Base-by-base conservation (phyloP, 202 grass and related monocot species). In the Panicum hallii region DNA sequence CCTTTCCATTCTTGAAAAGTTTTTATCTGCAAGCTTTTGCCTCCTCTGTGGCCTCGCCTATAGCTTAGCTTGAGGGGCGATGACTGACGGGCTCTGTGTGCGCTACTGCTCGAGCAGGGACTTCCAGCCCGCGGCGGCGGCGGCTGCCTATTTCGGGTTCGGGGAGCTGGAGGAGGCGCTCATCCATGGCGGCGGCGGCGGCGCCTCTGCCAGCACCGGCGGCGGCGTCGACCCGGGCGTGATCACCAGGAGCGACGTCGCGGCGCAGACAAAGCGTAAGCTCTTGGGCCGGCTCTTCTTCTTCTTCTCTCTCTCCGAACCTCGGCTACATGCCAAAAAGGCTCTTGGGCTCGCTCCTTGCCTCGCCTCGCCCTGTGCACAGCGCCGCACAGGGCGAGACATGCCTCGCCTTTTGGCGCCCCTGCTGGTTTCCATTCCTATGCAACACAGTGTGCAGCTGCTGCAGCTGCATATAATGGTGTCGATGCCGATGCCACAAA, bases 131-230 rank as follows among this genome's bases (percentile, higher is more conserved):
- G 73, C 90, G n/a, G 89, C 87, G n/a, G 87, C 89, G 49, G 91
- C 86, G 9, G 88, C 93, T 58, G 86, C 88, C 79, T 96, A 94
- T 82, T 94, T 92, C 82, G 91, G 91, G 54, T 94, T 94, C 84
- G 91, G 91, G 36, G 93, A 91, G 84, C 44, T 96, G 90, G 97
- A 99, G 90, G 97, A 99, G 88, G 97, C 93, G 44, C 90, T 96
- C 77, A 88, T 96, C 85, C 91, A 96, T 83, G 93, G 93, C 84
- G 84, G 85, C 46, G 67, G 60, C 38, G 53, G 16, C 43, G 43
- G 4, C 20, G 66, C 15, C 3, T 75, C 45, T 4, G 23, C 13
- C 46, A 63, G 55, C 79, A 53, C 49, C 55, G 43, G 3, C 46
- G 43, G 7, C 46, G 75, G 26, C 20, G 80, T 42, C 40, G 81